Conservation (phyloP, 495 filamentous ascomycete genomes). For the Melanomma pulvis-pyrius region DNA sequence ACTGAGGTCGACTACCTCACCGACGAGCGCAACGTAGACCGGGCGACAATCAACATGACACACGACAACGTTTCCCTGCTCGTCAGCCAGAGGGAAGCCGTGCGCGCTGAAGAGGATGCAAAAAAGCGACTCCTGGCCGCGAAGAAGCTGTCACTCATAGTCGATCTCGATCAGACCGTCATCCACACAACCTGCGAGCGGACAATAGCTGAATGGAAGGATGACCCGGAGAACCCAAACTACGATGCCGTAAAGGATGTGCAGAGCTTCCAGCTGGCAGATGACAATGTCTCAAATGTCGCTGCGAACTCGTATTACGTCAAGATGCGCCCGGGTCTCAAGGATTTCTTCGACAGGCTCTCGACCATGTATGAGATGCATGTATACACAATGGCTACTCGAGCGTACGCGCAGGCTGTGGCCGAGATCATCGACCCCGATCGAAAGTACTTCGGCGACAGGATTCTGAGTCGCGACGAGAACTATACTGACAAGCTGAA, state of each 20-base stretch:
- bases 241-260: constrained; percentile 89
- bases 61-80: constrained; percentile 85
- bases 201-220: constrained; percentile 93
- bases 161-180: constrained; percentile 97
- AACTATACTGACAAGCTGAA: constrained; percentile 91
- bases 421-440: constrained; percentile 92
- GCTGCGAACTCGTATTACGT: constrained; percentile 89
- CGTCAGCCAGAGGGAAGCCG: constrained; percentile 67
- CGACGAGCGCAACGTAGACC: constrained; percentile 63
- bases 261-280: constrained; percentile 77
- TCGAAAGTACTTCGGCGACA: constrained; percentile 85
- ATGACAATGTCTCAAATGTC: constrained; percentile 75
- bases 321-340: constrained; percentile 92
- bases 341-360: constrained; percentile 78
- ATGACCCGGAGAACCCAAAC: constrained; percentile 85
- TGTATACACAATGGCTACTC: constrained; percentile 98
- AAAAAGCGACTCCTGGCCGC: constrained; percentile 78
- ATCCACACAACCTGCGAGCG: constrained; percentile 98
- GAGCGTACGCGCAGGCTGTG: constrained; percentile 89
- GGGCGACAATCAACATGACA: constrained; percentile 88
- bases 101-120: constrained; percentile 78
- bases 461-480: constrained; percentile 94
- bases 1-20: constrained; percentile 72
- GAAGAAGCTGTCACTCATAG: constrained; percentile 86
- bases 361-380: constrained; percentile 88